These are phyloP conservation scores for Neofusicoccum ribis DNA, from an alignment of 2,329 filamentous ascomycete species.

Conservation along the genomic window DNA sequence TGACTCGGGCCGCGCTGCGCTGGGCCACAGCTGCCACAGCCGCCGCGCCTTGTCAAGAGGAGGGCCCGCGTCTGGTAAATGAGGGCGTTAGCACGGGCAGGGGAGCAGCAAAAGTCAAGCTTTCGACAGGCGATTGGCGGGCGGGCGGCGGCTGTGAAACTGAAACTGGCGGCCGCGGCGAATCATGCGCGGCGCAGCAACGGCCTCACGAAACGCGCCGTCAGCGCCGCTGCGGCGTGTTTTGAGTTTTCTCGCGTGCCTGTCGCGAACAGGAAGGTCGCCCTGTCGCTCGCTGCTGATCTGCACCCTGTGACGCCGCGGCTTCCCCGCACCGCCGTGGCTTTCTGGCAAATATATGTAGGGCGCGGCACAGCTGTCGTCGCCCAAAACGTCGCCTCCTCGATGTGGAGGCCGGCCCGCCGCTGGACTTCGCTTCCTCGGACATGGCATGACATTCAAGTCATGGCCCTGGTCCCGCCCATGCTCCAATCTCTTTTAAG, in stretches of 20 bases:
- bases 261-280: conserved; percentile 1
- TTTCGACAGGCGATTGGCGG: background rate
- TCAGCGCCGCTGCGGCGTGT: background rate
- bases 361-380: too few relatives aligned
- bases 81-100: background rate
- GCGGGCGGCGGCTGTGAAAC: conserved; percentile 1
- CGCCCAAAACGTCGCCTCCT: too few relatives aligned
- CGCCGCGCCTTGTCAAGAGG: background rate
- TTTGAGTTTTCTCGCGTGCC: background rate
- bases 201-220: background rate
- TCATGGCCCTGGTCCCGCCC: too few relatives aligned
- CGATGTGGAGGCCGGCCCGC: too few relatives aligned
- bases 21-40: background rate
- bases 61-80: background rate
- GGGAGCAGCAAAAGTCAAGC: background rate
- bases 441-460: too few relatives aligned
- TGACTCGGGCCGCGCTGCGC: background rate
- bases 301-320: background rate
- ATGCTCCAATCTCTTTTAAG: too few relatives aligned
- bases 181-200: background rate
- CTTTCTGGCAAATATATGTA: too few relatives aligned
- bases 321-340: background rate
- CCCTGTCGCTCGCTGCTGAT: conserved; percentile 12
- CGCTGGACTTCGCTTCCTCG: too few relatives aligned
- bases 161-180: background rate